Percentiles rank a stretch among this genome's conserved stretches.
Conservation (phyloP, 495 filamentous ascomycete genomes). For the Aspergillus conjunctus region DNA sequence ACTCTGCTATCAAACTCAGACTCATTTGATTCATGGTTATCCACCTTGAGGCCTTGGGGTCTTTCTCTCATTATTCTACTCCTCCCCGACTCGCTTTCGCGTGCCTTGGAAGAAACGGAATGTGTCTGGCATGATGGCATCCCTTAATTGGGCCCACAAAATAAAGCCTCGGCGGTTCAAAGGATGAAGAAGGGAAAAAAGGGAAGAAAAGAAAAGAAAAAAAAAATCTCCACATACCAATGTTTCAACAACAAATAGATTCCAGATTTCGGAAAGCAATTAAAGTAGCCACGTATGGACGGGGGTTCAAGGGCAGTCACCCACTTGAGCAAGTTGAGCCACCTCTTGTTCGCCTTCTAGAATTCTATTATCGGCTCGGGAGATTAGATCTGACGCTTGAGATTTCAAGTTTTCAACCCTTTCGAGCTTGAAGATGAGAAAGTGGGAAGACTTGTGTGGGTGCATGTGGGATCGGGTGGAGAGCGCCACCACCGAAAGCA, state of each 20-base stretch:
- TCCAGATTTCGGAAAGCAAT: not conserved
- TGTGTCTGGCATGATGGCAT: not conserved
- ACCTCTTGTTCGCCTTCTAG: conserved; percentile 4
- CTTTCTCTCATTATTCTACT: not conserved
- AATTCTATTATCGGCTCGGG: conserved; percentile 3
- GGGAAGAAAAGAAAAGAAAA: too few relatives aligned
- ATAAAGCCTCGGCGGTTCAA: not conserved
- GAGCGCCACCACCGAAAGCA: conserved; percentile 7
- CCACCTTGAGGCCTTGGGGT: not conserved
- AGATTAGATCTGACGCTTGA: not conserved
- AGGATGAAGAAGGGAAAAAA: too few relatives aligned
- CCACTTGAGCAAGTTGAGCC: not conserved
- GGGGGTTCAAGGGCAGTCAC: not conserved
- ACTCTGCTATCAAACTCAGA: too few relatives aligned
- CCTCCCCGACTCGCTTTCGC: not conserved
- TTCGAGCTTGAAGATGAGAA: not conserved
- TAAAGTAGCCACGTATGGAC: not conserved
- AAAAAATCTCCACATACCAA: conserved; percentile 2
- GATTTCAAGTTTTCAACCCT: conserved; percentile 1
- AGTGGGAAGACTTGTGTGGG: too few relatives aligned
- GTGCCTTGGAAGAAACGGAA: not conserved
- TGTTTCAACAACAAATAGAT: conserved; percentile 11
- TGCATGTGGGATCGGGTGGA: conserved; percentile 10
- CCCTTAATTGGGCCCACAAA: not conserved
- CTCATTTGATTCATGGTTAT: not conserved